Evolutionary conservation across 257 asterid species (phyloP), one percentile per base, ranked within the genome.

Genomic region (Nicotiana obtusifolia): DNA sequence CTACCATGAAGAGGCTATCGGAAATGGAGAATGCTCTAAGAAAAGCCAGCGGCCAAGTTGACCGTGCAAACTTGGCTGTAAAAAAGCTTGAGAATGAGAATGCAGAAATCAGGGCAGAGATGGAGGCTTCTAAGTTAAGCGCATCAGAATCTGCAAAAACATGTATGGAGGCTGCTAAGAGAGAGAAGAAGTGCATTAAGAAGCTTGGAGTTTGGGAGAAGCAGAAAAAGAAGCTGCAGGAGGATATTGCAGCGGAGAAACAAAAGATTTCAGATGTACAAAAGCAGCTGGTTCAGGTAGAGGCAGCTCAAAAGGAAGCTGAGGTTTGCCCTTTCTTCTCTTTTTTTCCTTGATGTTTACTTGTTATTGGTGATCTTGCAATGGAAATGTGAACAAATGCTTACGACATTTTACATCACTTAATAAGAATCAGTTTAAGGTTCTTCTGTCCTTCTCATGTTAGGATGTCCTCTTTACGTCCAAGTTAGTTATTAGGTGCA

Each of bases 51-150:
- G 94, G 92, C 10, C 92, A 94, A 78, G 97, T 92, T 83, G 99
- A 95, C 82, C 93, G 91, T 20, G 92, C 95, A 15, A 95, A 92
- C 84, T 91, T 94, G 82, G 89, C 90, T 26, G 98, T 94, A 57
- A 86, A 92, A 76, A 95, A 88, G 91, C 95, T 94, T 68, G 98
- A 95, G 92, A 89, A 60, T 10, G 89, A 82, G 81, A 96, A 94
- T 80, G 98, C 98, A 2, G 99, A 96, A 81, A 93, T 94, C 69
- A 92, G 88, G 87, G 99, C 99, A 0, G 99, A 94, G 84, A 94
- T 94, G 94, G 97, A 94, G 90, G 97, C 98, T 62, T 89, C 90
- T 14, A 94, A 96, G 82, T 68, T 96, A 71, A 94, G 97, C 69
- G 97, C 98, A n/a, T 96, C 98, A 52, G 98, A 94, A 88, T 96